A percentile compares a stretch with the other conserved stretches of the same genome.
These are phyloP conservation scores for Beta corolliflora DNA, from an alignment of 179 eudicot species.

Conservation along the genomic window DNA sequence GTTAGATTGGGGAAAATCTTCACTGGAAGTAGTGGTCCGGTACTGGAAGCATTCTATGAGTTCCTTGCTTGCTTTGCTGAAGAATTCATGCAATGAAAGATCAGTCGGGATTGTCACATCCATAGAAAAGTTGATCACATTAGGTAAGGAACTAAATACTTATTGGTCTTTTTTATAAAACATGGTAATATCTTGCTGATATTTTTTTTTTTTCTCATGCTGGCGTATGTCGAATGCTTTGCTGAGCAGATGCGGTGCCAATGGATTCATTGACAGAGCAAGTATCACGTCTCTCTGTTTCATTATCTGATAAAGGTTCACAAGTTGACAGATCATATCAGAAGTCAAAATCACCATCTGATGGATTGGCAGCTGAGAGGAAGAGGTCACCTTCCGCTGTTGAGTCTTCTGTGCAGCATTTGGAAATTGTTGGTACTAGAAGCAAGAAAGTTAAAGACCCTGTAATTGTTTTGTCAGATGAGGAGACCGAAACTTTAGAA, in stretches of 20 bases:
- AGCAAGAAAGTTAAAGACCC: slow-evolving; percentile 30
- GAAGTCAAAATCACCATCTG: slow-evolving; percentile 37
- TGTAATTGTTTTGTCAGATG: slow-evolving; percentile 72
- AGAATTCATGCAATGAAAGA: slow-evolving; percentile 48
- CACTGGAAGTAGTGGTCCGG: slow-evolving; percentile 67
- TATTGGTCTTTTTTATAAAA: neutral
- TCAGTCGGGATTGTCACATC: slow-evolving; percentile 43
- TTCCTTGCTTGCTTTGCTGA: slow-evolving; percentile 61
- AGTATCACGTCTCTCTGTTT: slow-evolving; percentile 66
- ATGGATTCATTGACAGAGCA: slow-evolving; percentile 63
- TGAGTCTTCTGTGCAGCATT: slow-evolving; percentile 38
- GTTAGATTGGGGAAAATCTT: slow-evolving; percentile 86
- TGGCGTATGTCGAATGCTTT: slow-evolving; percentile 21
- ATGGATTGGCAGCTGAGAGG: slow-evolving; percentile 32
- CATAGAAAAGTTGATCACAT: slow-evolving; percentile 63
- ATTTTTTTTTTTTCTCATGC: slow-evolving; percentile 5
- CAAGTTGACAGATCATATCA: slow-evolving; percentile 27
- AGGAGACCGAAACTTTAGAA: slow-evolving; percentile 50
- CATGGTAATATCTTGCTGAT: slow-evolving; percentile 10
- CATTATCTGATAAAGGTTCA: slow-evolving; percentile 45
- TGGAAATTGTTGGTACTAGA: slow-evolving; percentile 31
- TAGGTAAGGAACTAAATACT: slow-evolving; percentile 51
- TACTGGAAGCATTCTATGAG: slow-evolving; percentile 85
- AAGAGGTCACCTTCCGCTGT: slow-evolving; percentile 31
- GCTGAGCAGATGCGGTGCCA: slow-evolving; percentile 58